Evolutionary conservation across 257 asterid species (phyloP), one percentile per base, ranked within the genome.

Genomic region (Jaltomata sinuosa): DNA sequence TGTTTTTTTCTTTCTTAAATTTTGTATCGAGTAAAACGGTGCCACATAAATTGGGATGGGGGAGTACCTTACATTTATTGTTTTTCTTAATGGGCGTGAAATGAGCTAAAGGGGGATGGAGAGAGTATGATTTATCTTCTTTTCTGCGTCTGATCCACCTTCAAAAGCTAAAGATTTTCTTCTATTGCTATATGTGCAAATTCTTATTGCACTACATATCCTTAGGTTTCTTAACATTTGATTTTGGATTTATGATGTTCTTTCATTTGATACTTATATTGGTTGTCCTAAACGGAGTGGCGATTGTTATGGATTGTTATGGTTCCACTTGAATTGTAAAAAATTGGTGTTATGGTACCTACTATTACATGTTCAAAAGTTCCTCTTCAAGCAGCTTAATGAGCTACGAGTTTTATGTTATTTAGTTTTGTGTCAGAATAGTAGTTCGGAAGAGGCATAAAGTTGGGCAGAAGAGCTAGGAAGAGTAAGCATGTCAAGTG

Each of bases 401-500:
- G 38, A 65, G 77, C 54, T 18, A 29, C 15, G n/a, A 34, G 18
- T 22, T 57, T 80, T 62, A 15, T 34, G 74, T 80, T 80, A 19
- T 36, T 80, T 57, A 7, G 15, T 25, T 54, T 80, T 14, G 29
- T 7, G 84, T 36, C 57, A 59, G 54, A 12, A 25, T 81, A 57
- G 54, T 19, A 21, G 74, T 59, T 40, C 11, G 3, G 40, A 81
- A 45, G 72, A 16, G 5, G 36, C 76, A 81, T 54, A 16, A 32
- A 72, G 71, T 52, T 29, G 74, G 67, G 69, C 85, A 83, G 76
- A 54, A 84, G 81, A 65, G 87, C 76, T 84, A 49, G 57, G 68
- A 89, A 61, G 89, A 96, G 61, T 69, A 74, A 91, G 83, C 87
- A 96, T 93, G 97, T 90, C 98, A 29, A 90, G 87, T 34, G 87